Evolutionary conservation across 257 asterid species (phyloP), one percentile per base, ranked within the genome.

Genomic region (Fraxinus americana): DNA sequence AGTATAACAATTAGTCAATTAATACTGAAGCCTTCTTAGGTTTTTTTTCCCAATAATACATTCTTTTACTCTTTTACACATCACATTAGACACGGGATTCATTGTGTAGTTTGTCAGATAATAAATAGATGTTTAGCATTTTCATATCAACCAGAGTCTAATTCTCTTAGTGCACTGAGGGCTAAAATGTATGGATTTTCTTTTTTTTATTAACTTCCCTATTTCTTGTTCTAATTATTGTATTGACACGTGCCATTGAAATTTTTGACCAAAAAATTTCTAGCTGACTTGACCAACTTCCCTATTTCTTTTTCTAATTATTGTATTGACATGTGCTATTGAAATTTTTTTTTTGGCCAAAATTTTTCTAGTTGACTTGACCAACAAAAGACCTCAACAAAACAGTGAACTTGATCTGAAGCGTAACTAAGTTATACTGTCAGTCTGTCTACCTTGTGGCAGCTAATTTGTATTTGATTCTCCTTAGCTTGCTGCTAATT

Each of bases 1-100:
- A 86, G 57, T 84, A 76, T 67, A 57, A 48, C 73, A 14, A 29
- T 63, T 10, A 25, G 19, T 63, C 69, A 21, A 7, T 63, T 63
- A 11, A 23, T 25, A 11, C 19, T 63, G 2, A 23, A 61, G 34
- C 13, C 27, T 10, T 25, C 32, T 25, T 21, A 59, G 29, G 11
- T 23, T 9, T 11, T 23, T 8, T 2, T 8, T 9, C 7, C 61
- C 61, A 4, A 19, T 54, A 54, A 25, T 2, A 11, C 19, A 25
- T 8, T 23, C 69, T 63, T 61, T 10, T 25, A 21, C 16, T 61
- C 32, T 34, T 25, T 25, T 11, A 25, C 68, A 61, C 2, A 23
- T 61, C 19, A 3, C 32, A 61, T 61, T 39, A 23, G 68, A 25
- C 68, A 61, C 16, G 11, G 34, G 23, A 19, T 23, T 10, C 32